A percentile compares a stretch with the other conserved stretches of the same genome.
These are phyloP conservation scores for Ogataea allantospora DNA, from an alignment of 805 yeast species.

Conservation along the genomic window DNA sequence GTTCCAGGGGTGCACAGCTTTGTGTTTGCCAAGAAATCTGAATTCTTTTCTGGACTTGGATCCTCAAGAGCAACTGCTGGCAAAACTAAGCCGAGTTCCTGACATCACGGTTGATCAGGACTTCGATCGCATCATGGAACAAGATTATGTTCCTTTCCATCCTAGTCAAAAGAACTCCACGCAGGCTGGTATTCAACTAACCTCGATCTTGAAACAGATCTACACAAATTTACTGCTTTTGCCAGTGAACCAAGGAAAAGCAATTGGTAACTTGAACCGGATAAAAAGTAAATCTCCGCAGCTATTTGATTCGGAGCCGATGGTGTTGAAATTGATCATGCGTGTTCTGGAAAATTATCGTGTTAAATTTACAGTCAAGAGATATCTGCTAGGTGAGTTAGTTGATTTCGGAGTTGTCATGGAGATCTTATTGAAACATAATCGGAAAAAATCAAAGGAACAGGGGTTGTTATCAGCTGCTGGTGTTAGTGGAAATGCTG, in stretches of 20 bases:
- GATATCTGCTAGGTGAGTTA: constrained; percentile 59
- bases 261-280: constrained; percentile 41
- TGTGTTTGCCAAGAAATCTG: constrained; percentile 29
- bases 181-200: background rate
- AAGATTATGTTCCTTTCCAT: constrained; percentile 29
- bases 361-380: constrained; percentile 60
- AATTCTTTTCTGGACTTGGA: constrained; percentile 18
- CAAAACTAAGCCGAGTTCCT: constrained; percentile 12
- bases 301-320: constrained; percentile 51
- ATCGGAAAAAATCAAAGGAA: constrained; percentile 32
- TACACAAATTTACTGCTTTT: constrained; percentile 30
- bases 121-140: constrained; percentile 25
- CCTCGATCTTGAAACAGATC: constrained; percentile 24
- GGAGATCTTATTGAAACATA: constrained; percentile 49
- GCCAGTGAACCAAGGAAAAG: constrained; percentile 30
- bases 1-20: constrained; percentile 37
- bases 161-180: constrained; percentile 22
- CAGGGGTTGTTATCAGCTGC: constrained; percentile 1
- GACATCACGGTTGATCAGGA: constrained; percentile 14
- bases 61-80: constrained; percentile 4
- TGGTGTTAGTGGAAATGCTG: constrained; percentile 1
- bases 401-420: constrained; percentile 53
- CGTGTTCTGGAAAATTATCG: constrained; percentile 53
- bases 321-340: constrained; percentile 51
- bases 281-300: constrained; percentile 50